Evolutionary conservation across 2,329 filamentous ascomycete species (phyloP).

Genomic region (Clonostachys rosea): DNA sequence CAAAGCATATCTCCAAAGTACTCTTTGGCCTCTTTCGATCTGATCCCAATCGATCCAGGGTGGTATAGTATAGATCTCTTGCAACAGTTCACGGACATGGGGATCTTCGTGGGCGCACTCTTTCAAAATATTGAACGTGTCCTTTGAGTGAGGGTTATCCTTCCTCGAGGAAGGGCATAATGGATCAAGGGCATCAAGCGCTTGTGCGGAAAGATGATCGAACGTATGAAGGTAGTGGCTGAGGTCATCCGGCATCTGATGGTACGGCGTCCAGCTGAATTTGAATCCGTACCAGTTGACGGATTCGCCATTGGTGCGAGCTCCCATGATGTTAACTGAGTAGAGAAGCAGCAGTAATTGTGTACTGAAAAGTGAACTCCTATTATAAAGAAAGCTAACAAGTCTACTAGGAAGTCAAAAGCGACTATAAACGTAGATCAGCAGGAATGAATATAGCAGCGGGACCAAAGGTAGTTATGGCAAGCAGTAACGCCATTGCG

Average conservation of each 20-base stretch:
- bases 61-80: constrained; percentile 61
- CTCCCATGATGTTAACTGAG: background rate
- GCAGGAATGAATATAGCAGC: too few relatives aligned
- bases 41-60: constrained; percentile 77
- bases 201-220: constrained; percentile 64
- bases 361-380: too few relatives aligned
- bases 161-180: constrained; percentile 23
- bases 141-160: constrained; percentile 31
- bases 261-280: constrained; percentile 65
- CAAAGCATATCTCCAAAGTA: constrained; percentile 73
- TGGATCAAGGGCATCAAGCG: constrained; percentile 57
- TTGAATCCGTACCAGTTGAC: constrained; percentile 31
- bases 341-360: too few relatives aligned
- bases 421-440: too few relatives aligned
- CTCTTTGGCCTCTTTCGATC: constrained; percentile 67
- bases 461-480: too few relatives aligned
- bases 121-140: constrained; percentile 59
- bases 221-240: constrained; percentile 60
- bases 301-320: background rate
- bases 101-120: constrained; percentile 53
- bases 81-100: constrained; percentile 55
- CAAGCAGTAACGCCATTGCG: too few relatives aligned
- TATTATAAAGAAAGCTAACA: too few relatives aligned
- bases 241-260: constrained; percentile 56
- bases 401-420: too few relatives aligned